These are phyloP conservation scores for Flaveria bidentis DNA, from an alignment of 129 eudicot species.

Conservation along the genomic window DNA sequence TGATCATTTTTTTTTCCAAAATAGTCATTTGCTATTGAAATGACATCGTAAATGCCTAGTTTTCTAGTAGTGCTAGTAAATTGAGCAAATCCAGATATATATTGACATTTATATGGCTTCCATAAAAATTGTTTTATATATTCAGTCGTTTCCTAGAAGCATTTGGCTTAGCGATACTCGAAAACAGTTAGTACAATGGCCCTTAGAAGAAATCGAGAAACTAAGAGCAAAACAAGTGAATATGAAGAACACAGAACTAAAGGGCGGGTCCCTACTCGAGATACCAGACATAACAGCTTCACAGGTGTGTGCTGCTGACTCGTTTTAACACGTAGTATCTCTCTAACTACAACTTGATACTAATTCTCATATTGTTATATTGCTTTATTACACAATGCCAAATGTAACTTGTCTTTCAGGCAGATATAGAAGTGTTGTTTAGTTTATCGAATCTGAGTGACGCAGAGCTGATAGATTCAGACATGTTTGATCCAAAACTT, in stretches of 20 bases:
- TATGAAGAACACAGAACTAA: constrained; percentile 23
- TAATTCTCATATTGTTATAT: neutral
- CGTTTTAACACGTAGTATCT: neutral
- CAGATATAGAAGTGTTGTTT: constrained; percentile 42
- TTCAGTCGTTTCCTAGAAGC: constrained; percentile 57
- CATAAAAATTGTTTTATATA: neutral
- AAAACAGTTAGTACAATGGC: constrained; percentile 70
- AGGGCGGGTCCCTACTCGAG: constrained; percentile 38
- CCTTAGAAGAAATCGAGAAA: constrained; percentile 50
- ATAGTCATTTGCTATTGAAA: no score
- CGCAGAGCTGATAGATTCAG: constrained; percentile 34
- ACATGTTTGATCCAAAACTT: constrained; percentile 36
- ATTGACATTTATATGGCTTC: neutral
- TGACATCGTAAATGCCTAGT: no score
- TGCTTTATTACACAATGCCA: neutral
- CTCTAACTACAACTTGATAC: neutral
- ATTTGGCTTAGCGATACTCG: constrained; percentile 51
- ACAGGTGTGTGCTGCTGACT: constrained; percentile 41
- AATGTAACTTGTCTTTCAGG: constrained; percentile 29
- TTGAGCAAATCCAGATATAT: neutral
- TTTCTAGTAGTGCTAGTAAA: neutral
- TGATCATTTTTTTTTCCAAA: no score
- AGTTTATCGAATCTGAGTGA: constrained; percentile 17
- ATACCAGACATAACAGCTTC: constrained; percentile 46
- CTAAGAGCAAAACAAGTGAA: constrained; percentile 41